Conservation (phyloP, 2,329 filamentous ascomycete species). For the Parastagonospora nodorum region DNA sequence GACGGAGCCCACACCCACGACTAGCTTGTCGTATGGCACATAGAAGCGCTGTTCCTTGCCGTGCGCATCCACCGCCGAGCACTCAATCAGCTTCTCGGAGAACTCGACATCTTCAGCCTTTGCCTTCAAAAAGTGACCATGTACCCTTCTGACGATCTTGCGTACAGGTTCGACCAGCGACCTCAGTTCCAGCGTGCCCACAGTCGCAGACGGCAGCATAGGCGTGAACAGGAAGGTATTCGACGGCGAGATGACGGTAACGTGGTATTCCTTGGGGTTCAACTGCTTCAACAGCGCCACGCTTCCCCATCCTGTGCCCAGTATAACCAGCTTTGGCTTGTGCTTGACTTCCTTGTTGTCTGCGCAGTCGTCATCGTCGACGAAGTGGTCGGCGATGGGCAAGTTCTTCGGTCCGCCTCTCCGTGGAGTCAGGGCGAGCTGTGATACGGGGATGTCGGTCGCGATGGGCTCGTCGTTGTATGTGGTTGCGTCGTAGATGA, state of each 20-base stretch:
- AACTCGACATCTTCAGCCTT: constrained; percentile 89
- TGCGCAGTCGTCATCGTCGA: constrained; percentile 85
- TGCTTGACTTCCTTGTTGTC: constrained; percentile 73
- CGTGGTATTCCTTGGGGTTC: constrained; percentile 89
- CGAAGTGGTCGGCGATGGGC: constrained; percentile 82
- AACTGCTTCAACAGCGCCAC: constrained; percentile 90
- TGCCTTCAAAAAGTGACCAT: constrained; percentile 89
- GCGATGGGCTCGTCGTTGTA: constrained; percentile 74
- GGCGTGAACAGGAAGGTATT: constrained; percentile 99
- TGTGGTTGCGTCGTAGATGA: constrained; percentile 90
- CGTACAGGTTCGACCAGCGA: constrained; percentile 93
- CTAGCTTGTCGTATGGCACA: constrained; percentile 94
- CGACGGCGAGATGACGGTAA: constrained; percentile 90
- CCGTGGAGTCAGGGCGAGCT: constrained; percentile 78
- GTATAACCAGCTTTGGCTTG: constrained; percentile 89
- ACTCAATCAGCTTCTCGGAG: constrained; percentile 85
- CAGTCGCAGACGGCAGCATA: constrained; percentile 95
- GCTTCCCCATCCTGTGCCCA: constrained; percentile 94
- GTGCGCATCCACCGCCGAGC: constrained; percentile 71
- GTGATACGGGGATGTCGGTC: constrained; percentile 80
- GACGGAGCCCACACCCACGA: constrained; percentile 87
- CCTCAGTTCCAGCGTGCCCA: constrained; percentile 88
- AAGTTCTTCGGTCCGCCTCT: constrained; percentile 92
- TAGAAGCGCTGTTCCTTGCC: constrained; percentile 86
- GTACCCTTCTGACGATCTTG: constrained; percentile 75